These are phyloP conservation scores for Ajuga reptans DNA, from an alignment of 305 asterid genomes.

Conservation along the genomic window DNA sequence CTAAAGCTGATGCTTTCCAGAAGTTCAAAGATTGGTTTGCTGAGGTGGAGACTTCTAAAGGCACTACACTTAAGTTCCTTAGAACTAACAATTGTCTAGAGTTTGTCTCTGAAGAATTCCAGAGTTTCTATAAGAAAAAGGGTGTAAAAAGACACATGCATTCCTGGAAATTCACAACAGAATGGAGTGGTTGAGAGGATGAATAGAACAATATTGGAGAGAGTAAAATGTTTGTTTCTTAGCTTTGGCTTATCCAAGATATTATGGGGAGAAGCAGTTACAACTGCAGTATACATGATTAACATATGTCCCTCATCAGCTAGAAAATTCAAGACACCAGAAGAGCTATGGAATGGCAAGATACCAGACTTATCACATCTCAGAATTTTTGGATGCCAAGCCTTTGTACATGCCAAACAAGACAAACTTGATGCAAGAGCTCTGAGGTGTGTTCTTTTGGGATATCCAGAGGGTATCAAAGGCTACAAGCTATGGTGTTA, in stretches of 20 bases:
- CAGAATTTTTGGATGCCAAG: background rate
- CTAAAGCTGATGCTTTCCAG: too few species aligned
- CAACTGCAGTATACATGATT: background rate
- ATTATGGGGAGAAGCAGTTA: background rate
- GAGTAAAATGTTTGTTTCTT: background rate
- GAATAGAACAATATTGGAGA: background rate
- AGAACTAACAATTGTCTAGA: too few species aligned
- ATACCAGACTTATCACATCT: background rate
- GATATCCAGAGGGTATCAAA: background rate
- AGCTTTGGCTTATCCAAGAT: background rate
- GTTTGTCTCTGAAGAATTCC: too few species aligned
- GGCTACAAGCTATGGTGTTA: background rate
- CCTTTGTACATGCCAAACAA: background rate
- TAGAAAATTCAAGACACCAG: background rate
- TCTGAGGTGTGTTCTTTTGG: too few species aligned
- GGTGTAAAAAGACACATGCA: too few species aligned
- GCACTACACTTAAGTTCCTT: too few species aligned
- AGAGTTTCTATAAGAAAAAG: too few species aligned
- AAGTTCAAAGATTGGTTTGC: too few species aligned
- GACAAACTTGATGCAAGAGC: background rate
- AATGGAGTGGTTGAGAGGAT: background rate
- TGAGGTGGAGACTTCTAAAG: too few species aligned
- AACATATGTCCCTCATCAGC: background rate
- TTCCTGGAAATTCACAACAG: background rate
- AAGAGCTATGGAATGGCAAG: background rate